Percentiles rank a stretch among this genome's conserved stretches.
phyloP scores from a whole-genome alignment of 768 basidiomycete genomes.

The Rhizopogon salebrosus region DNA sequence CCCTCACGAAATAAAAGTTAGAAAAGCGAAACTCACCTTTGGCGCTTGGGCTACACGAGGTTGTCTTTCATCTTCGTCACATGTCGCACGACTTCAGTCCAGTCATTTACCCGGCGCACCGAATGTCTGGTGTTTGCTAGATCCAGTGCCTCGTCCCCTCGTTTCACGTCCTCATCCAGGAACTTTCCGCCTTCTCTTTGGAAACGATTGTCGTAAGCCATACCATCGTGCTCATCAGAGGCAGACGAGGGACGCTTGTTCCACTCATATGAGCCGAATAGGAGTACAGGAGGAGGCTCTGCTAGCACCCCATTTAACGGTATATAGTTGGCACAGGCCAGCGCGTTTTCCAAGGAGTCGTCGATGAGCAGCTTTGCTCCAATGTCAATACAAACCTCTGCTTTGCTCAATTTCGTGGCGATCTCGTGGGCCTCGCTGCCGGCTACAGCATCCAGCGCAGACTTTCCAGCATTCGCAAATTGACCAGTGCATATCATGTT shows the following conservation, averaged over 20 bases:
- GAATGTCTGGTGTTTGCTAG: slow-evolving; percentile 42
- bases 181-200: slow-evolving; percentile 46
- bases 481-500: slow-evolving; percentile 71
- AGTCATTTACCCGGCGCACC: slow-evolving; percentile 47
- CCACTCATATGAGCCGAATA: slow-evolving; percentile 79
- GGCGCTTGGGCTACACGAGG: not conserved
- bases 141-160: slow-evolving; percentile 29
- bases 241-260: slow-evolving; percentile 52
- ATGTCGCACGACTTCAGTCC: slow-evolving; percentile 45
- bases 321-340: slow-evolving; percentile 42
- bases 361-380: slow-evolving; percentile 68
- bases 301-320: slow-evolving; percentile 7
- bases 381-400: slow-evolving; percentile 64
- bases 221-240: slow-evolving; percentile 41
- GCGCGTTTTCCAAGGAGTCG: slow-evolving; percentile 76
- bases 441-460: slow-evolving; percentile 7
- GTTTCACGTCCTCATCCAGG: slow-evolving; percentile 44
- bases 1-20: not conserved
- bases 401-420: slow-evolving; percentile 60
- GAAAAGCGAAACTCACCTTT: not conserved
- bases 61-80: not conserved
- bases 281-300: slow-evolving; percentile 48
- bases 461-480: slow-evolving; percentile 50
- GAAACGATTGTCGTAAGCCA: slow-evolving; percentile 48
- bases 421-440: slow-evolving; percentile 30